phyloP scores from a whole-genome alignment of 441 rosid genomes.

The Euphorbia celastroides region DNA sequence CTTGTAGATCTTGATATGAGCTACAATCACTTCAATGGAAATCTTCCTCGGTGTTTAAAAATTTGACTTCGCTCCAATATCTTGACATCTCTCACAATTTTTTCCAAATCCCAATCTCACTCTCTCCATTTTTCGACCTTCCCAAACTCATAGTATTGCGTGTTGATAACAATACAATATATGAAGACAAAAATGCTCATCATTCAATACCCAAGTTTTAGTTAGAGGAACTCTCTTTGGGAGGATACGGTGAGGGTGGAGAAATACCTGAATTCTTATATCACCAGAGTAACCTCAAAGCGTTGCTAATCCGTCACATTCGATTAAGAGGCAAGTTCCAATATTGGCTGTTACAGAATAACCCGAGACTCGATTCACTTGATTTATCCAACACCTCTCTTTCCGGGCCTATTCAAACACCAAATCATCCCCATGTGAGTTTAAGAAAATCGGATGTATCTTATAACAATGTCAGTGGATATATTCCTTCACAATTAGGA shows the following conservation, averaged over 20 bases:
- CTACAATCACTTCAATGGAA: neutral
- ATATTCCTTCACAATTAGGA: neutral
- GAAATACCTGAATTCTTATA: conserved; percentile 23
- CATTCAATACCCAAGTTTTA: conserved; percentile 14
- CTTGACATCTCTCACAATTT: too few relatives aligned
- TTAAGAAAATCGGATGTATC: conserved; percentile 6
- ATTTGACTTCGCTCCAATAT: neutral
- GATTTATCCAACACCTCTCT: conserved; percentile 10
- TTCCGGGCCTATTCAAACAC: conserved; percentile 10
- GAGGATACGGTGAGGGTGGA: neutral
- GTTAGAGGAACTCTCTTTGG: neutral
- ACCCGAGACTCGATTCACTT: neutral
- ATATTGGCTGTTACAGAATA: conserved; percentile 22
- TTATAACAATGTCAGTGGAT: neutral
- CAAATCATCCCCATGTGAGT: neutral
- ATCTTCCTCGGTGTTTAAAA: neutral
- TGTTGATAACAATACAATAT: neutral
- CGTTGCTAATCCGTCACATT: too few relatives aligned
- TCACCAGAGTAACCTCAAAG: conserved; percentile 21
- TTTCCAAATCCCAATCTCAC: too few relatives aligned
- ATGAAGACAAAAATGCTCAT: neutral
- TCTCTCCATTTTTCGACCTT: too few relatives aligned
- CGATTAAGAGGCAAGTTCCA: too few relatives aligned
- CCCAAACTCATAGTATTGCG: too few relatives aligned
- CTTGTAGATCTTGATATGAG: neutral